Conservation (phyloP, 192 early-diverging fungal species). For the Glomus cerebriforme region DNA sequence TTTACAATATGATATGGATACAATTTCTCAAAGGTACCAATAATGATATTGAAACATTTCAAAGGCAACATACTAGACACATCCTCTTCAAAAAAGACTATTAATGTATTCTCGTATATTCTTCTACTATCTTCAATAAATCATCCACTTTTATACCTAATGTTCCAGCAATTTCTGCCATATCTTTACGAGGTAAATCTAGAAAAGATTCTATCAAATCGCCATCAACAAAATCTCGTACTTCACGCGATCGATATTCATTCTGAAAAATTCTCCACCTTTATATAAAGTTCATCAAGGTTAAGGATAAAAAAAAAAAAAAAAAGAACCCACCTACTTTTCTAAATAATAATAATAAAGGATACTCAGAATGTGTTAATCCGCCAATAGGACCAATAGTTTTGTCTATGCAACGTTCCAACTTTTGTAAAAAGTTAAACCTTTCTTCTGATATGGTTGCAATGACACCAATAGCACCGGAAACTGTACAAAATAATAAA, state of each 20-base stretch:
- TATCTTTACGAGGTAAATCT: slow-evolving; percentile 60
- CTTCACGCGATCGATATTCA: slow-evolving; percentile 45
- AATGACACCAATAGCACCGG: slow-evolving; percentile 80
- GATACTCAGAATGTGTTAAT: slow-evolving; percentile 61
- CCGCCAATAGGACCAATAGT: slow-evolving; percentile 59
- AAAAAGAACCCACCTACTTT: too few relatives aligned
- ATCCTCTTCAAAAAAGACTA: neutral
- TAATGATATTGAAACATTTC: too few relatives aligned
- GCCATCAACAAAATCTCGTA: slow-evolving; percentile 80
- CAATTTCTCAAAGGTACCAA: too few relatives aligned
- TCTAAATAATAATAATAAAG: neutral
- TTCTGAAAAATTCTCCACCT: slow-evolving; percentile 69
- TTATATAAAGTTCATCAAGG: neutral
- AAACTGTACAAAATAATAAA: slow-evolving; percentile 76
- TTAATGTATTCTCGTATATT: slow-evolving; percentile 59
- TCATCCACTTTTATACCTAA: slow-evolving; percentile 46
- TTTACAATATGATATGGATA: too few relatives aligned
- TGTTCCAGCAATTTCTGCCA: slow-evolving; percentile 38
- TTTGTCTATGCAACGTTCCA: slow-evolving; percentile 68
- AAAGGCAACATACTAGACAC: too few relatives aligned
- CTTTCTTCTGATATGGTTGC: slow-evolving; percentile 62
- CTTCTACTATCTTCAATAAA: slow-evolving; percentile 58
- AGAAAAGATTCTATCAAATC: slow-evolving; percentile 88
- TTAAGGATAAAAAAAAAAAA: neutral
- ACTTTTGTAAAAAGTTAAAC: slow-evolving; percentile 55